A percentile compares a stretch with the other conserved stretches of the same genome.
phyloP scores from a whole-genome alignment of 306 rosid species.

The Arachis stenosperma region DNA sequence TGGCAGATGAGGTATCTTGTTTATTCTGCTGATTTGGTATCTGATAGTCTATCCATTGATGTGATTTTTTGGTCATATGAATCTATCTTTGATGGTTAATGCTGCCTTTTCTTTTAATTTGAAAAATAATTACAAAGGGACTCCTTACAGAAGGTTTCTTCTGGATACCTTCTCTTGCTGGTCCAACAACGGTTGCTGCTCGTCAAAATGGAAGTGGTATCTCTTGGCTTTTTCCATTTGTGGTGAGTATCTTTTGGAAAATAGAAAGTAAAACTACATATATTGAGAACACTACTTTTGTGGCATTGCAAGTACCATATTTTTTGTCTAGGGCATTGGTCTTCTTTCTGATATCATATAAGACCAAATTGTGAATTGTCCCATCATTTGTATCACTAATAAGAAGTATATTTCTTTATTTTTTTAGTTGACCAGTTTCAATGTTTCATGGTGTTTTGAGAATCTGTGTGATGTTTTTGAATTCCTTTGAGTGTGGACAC shows the following conservation, averaged over 20 bases:
- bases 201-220: conserved; percentile 87
- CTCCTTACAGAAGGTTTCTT: conserved; percentile 97
- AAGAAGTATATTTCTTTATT: conserved; percentile 1
- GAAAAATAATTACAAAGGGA: conserved; percentile 59
- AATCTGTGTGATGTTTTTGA: conserved; percentile 17
- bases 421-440: not conserved
- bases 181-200: conserved; percentile 88
- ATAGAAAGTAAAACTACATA: conserved; percentile 25
- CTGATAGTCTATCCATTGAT: not conserved
- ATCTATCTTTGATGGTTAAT: conserved; percentile 36
- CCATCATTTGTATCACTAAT: conserved; percentile 4
- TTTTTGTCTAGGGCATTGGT: not conserved
- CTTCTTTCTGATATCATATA: too few relatives aligned
- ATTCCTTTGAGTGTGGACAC: not conserved
- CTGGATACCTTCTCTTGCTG: conserved; percentile 99
- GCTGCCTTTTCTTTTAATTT: conserved; percentile 4
- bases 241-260: conserved; percentile 59
- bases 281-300: conserved; percentile 14
- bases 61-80: conserved; percentile 20
- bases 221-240: conserved; percentile 97
- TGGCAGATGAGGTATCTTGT: conserved; percentile 81
- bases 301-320: conserved; percentile 4
- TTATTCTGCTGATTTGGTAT: conserved; percentile 29
- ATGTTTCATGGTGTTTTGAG: not conserved
- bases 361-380: conserved; percentile 16